phyloP scores from a whole-genome alignment of 805 yeast species.

The Kuraishia ogatae region DNA sequence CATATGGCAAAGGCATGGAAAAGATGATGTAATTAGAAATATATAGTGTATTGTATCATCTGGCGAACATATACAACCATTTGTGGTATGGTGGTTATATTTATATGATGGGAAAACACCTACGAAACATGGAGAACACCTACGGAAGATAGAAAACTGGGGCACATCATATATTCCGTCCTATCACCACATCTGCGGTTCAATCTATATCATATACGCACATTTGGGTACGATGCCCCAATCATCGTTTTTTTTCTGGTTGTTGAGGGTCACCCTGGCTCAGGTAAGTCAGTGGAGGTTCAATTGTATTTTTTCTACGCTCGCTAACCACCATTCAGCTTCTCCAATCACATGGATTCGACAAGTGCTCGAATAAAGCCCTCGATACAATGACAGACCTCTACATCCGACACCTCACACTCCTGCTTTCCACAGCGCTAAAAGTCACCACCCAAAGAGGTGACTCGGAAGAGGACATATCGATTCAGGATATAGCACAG shows the following conservation, averaged over 20 bases:
- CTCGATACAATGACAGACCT: conserved; percentile 75
- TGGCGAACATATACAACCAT: too few species aligned
- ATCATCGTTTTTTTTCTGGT: conserved; percentile 35
- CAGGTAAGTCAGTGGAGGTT: conserved; percentile 27
- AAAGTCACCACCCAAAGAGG: conserved; percentile 39
- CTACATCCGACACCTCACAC: conserved; percentile 51
- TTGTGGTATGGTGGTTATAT: too few species aligned
- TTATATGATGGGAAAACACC: too few species aligned
- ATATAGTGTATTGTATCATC: too few species aligned
- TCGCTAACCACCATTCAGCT: conserved; percentile 22
- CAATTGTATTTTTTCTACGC: neutral
- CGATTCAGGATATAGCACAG: conserved; percentile 60
- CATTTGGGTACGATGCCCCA: conserved; percentile 1
- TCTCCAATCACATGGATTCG: conserved; percentile 78
- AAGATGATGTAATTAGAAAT: too few species aligned
- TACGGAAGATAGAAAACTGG: too few species aligned
- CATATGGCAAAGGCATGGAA: too few species aligned
- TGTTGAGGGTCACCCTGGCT: conserved; percentile 39
- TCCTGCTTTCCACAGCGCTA: conserved; percentile 41
- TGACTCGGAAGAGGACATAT: conserved; percentile 28
- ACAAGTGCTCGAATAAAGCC: conserved; percentile 60
- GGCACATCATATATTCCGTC: too few species aligned
- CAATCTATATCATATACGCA: too few species aligned
- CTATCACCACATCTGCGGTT: too few species aligned
- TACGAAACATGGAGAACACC: too few species aligned